These are phyloP conservation scores for Volvariella volvacea DNA, from an alignment of 1,284 basidiomycete species.

Conservation along the genomic window DNA sequence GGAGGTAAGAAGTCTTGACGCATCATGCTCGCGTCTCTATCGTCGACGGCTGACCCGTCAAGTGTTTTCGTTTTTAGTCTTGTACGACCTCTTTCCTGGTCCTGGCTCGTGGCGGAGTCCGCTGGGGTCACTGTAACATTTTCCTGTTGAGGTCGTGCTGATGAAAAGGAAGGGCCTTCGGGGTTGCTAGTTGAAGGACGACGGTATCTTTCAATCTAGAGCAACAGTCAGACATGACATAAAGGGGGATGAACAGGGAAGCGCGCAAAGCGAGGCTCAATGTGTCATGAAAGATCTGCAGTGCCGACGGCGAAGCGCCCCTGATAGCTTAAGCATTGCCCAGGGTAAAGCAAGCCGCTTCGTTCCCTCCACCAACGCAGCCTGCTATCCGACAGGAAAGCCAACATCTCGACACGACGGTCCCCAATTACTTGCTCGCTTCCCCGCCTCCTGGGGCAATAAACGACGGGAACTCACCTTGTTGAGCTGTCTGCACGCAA, in stretches of 20 bases:
- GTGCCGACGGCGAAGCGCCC: too few species aligned
- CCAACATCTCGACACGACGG: neutral
- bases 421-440: too few species aligned
- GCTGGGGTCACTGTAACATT: neutral
- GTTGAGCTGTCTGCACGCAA: constrained; percentile 83
- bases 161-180: constrained; percentile 3
- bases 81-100: constrained; percentile 12
- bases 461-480: constrained; percentile 39
- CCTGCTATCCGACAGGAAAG: too few species aligned
- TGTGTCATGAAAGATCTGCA: too few species aligned
- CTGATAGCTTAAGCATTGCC: too few species aligned
- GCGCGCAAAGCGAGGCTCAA: too few species aligned
- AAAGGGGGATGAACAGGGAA: neutral
- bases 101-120: too few species aligned
- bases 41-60: constrained; percentile 15
- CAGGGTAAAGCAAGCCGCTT: too few species aligned
- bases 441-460: neutral
- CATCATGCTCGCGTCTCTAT: constrained; percentile 4
- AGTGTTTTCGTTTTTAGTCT: constrained; percentile 18
- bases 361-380: too few species aligned
- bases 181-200: constrained; percentile 26
- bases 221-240: too few species aligned
- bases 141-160: constrained; percentile 9
- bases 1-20: neutral
- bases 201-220: constrained; percentile 47